phyloP scores from a whole-genome alignment of 1,139 yeast genomes.

The Suhomyces bribrorum region DNA sequence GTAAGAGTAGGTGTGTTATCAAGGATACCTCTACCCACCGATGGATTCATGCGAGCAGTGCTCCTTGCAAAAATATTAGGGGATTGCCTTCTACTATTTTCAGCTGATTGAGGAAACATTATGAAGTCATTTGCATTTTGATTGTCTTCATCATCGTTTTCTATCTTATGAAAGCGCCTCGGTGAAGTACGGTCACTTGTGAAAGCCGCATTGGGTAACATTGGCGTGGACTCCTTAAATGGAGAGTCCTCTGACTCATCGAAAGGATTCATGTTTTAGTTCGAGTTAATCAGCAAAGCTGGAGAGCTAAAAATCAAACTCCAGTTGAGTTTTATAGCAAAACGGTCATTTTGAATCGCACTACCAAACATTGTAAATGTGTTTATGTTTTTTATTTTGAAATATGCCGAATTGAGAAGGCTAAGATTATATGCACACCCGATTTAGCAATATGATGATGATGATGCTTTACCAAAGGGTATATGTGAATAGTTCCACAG shows the following conservation, averaged over 20 bases:
- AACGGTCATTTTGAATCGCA: conserved; percentile 2
- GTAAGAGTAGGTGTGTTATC: conserved; percentile 30
- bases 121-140: conserved; percentile 26
- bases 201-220: conserved; percentile 44
- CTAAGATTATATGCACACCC: background rate
- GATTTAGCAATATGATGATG: background rate
- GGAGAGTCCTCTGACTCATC: conserved; percentile 37
- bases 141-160: conserved; percentile 23
- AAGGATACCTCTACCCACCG: conserved; percentile 15
- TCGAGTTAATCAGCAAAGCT: too few relatives aligned
- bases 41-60: conserved; percentile 55
- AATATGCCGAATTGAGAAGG: background rate
- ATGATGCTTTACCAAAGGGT: too few relatives aligned
- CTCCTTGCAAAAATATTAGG: conserved; percentile 50
- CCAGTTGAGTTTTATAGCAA: background rate
- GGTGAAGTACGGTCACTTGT: conserved; percentile 44
- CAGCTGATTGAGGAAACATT: conserved; percentile 33
- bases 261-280: conserved; percentile 43
- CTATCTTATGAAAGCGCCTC: conserved; percentile 33
- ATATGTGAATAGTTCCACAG: too few relatives aligned
- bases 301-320: conserved; percentile 1
- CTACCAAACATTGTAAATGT: background rate
- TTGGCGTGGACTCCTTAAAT: conserved; percentile 33
- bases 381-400: conserved; percentile 6
- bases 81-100: conserved; percentile 34